Evolutionary conservation across 345 rosid genomes (phyloP).

Genomic region (Adansonia digitata): DNA sequence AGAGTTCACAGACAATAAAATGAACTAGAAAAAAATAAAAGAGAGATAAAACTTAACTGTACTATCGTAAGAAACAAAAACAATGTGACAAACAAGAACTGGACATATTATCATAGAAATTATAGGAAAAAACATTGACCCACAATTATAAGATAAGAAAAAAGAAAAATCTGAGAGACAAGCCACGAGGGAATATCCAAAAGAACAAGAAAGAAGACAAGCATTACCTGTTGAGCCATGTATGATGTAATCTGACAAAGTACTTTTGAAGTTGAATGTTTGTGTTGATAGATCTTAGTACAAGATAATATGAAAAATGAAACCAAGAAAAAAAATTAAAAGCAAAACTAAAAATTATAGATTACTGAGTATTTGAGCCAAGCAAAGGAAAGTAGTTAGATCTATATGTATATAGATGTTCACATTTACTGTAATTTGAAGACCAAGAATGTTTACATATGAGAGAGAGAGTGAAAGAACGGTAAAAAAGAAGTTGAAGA

Average conservation of each 20-base stretch:
- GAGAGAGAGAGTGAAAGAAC: constrained; percentile 10
- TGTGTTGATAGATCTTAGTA: constrained; percentile 17
- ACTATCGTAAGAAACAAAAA: neutral
- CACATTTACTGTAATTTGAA: neutral
- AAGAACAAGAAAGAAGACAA: neutral
- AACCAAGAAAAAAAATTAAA: constrained; percentile 8
- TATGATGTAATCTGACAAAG: neutral
- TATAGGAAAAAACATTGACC: constrained; percentile 14
- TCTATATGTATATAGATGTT: no score
- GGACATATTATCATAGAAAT: constrained; percentile 12
- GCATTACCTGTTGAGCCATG: constrained; percentile 19
- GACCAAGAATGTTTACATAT: neutral
- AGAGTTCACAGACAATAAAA: constrained; percentile 13
- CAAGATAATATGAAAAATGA: neutral
- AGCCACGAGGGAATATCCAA: constrained; percentile 16
- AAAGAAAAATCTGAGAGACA: constrained; percentile 5
- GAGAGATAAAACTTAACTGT: neutral
- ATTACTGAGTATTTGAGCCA: constrained; percentile 2
- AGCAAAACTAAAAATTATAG: neutral
- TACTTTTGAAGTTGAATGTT: neutral
- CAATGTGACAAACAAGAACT: constrained; percentile 13
- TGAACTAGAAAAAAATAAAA: constrained; percentile 1
- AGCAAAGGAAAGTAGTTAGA: neutral
- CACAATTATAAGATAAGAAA: constrained; percentile 5
- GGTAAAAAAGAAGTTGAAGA: neutral